Evolutionary conservation across 352 stramenopile species (phyloP), one percentile per base, ranked within the genome.

Genomic region (Blastocystis sp.): DNA sequence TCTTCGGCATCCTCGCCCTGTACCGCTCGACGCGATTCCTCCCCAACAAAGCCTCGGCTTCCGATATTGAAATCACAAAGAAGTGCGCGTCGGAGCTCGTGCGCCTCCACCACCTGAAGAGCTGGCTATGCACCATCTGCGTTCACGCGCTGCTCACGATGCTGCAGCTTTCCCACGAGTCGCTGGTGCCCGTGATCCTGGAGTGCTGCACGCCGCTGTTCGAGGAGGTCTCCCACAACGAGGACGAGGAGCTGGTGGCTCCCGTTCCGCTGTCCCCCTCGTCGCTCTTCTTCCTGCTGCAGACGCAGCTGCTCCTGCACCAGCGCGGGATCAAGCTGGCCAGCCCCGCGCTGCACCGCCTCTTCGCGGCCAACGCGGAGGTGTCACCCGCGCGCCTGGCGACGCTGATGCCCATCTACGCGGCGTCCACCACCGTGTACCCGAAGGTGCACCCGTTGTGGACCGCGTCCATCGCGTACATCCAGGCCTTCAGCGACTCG

Each of bases 1-100:
- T 86, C 1, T 86, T 86, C 60, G 76, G 76, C 43, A 76, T 76
- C 43, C 45, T 86, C 21, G 52, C 64, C 14, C n/a, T 86, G 5
- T 76, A 62, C 61, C 76, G 76, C 38, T 76, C 61, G 17, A 86
- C 61, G n/a, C 76, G 76, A 48, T 71, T 86, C 14, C 9, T 69
- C 10, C 14, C 19, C 21, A 23, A 48, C 2, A 7, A 28, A 19
- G 19, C 60, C 7, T 61, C 2, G 3, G 43, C 62, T 4, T 19
- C 2, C 28, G 40, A 21, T 61, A 38, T 34, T 38, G 28, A 62
- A 17, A 53, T 79, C 7, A 48, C 40, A 10, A 64, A 62, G 28
- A 61, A 79, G 69, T 79, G 69, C 40, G 41, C 48, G 23, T 41
- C 56, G 41, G 69, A 79, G 14, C 21, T 79, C 2, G 11, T 79